Evolutionary conservation across 208 protist genomes (phyloP).

Genomic region (Leishmania guyanensis): DNA sequence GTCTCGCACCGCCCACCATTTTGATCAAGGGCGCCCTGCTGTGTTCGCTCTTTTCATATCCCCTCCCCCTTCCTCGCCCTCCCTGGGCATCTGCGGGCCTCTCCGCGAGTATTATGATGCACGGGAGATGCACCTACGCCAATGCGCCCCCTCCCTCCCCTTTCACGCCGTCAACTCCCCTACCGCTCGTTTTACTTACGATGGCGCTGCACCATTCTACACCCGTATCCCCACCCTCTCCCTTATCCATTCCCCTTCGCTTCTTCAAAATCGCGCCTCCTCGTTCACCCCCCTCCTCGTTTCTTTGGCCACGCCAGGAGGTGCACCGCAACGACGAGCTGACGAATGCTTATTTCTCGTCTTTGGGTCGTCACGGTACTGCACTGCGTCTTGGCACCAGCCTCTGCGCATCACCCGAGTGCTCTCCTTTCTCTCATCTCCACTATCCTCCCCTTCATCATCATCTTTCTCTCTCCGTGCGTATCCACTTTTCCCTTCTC

Average conservation of each 20-base stretch:
- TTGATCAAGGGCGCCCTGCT: background rate
- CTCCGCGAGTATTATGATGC: background rate
- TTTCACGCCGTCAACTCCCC: background rate
- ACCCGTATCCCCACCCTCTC: background rate
- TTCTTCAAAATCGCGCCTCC: background rate
- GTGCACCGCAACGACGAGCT: background rate
- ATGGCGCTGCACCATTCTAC: background rate
- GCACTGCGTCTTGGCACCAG: background rate
- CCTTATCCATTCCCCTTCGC: background rate
- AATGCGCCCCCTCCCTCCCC: background rate
- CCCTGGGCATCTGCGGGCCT: background rate
- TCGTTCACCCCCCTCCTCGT: background rate
- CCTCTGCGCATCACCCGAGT: background rate
- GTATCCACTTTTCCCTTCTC: background rate
- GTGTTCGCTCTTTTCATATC: background rate
- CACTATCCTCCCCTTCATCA: background rate
- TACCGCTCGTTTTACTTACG: background rate
- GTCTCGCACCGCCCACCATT: background rate
- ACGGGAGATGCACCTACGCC: background rate
- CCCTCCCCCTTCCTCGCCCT: background rate
- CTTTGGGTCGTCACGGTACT: background rate
- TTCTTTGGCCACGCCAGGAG: background rate
- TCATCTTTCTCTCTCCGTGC: background rate
- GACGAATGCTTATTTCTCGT: background rate
- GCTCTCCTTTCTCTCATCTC: background rate